A percentile compares a stretch with the other conserved stretches of the same genome.
These are phyloP conservation scores for Trametes meyenii DNA, from an alignment of 768 basidiomycete genomes.

Conservation along the genomic window DNA sequence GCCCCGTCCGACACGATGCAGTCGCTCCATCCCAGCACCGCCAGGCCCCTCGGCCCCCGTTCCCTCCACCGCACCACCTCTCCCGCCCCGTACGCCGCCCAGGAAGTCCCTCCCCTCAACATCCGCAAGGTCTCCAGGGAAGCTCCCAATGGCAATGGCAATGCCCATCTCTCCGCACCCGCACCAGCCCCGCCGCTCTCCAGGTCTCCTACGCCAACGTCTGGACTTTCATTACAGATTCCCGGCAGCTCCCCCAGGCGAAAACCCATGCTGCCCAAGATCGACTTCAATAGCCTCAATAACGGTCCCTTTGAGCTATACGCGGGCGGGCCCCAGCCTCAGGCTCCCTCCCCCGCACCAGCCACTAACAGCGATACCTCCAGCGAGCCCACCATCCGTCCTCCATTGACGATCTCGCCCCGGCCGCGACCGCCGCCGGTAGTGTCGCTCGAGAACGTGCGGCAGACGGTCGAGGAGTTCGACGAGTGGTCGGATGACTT, in stretches of 20 bases:
- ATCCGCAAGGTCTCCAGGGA: conserved; percentile 41
- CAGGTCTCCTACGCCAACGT: conserved; percentile 30
- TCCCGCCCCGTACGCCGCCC: conserved; percentile 37
- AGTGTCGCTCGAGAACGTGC: conserved; percentile 33
- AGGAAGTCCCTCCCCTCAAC: conserved; percentile 43
- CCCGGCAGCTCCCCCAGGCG: conserved; percentile 36
- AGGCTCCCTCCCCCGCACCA: conserved; percentile 31
- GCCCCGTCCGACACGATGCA: conserved; percentile 30
- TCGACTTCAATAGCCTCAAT: conserved; percentile 24
- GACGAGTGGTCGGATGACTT: conserved; percentile 65
- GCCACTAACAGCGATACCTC: conserved; percentile 38
- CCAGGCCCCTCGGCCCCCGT: conserved; percentile 58
- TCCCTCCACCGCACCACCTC: conserved; percentile 46
- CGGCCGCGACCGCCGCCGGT: conserved; percentile 34
- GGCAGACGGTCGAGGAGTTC: conserved; percentile 39
- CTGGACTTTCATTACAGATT: conserved; percentile 26
- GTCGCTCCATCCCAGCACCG: conserved; percentile 31
- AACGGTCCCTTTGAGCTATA: conserved; percentile 26
- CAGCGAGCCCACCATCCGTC: conserved; percentile 47
- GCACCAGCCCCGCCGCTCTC: conserved; percentile 15
- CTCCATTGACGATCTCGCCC: conserved; percentile 41
- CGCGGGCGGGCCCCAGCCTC: conserved; percentile 32
- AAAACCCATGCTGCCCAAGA: conserved; percentile 41
- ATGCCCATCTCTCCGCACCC: conserved; percentile 29
- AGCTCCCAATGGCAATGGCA: conserved; percentile 35